phyloP scores from a whole-genome alignment of 2,329 filamentous ascomycete species.

The Pseudogymnoascus sp. region DNA sequence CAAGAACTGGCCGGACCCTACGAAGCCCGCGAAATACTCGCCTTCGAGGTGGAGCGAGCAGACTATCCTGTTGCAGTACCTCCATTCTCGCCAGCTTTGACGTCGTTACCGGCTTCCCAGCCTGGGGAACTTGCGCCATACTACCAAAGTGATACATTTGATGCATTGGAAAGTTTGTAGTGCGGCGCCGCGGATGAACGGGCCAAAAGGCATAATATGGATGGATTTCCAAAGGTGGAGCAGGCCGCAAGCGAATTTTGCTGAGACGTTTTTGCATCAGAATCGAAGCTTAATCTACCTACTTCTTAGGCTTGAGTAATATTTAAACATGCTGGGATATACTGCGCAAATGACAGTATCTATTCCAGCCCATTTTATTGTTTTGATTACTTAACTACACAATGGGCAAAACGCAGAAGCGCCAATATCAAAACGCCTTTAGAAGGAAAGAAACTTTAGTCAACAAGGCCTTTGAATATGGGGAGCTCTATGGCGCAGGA shows the following conservation, averaged over 20 bases:
- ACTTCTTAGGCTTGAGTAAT: neutral
- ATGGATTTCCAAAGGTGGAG: neutral
- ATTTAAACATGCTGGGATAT: neutral
- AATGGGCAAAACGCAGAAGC: conserved; percentile 3
- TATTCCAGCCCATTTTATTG: neutral
- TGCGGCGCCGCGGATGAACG: neutral
- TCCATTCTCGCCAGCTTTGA: neutral
- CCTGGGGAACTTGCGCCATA: neutral
- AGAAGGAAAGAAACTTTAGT: conserved; percentile 12
- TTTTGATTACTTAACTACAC: neutral
- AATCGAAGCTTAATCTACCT: neutral
- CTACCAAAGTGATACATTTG: neutral
- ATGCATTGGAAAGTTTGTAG: neutral
- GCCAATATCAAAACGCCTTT: conserved; percentile 11
- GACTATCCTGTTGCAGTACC: neutral
- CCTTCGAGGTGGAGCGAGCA: neutral
- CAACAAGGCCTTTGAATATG: conserved; percentile 14
- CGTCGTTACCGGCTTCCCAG: neutral
- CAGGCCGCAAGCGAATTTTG: neutral
- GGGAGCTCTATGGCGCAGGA: conserved; percentile 11
- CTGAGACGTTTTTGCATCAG: neutral
- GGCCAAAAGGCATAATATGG: neutral
- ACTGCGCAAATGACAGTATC: neutral
- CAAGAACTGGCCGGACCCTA: neutral
- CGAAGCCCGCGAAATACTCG: neutral